Conservation (phyloP, 352 stramenopile species). For the Pythium brassicae region DNA sequence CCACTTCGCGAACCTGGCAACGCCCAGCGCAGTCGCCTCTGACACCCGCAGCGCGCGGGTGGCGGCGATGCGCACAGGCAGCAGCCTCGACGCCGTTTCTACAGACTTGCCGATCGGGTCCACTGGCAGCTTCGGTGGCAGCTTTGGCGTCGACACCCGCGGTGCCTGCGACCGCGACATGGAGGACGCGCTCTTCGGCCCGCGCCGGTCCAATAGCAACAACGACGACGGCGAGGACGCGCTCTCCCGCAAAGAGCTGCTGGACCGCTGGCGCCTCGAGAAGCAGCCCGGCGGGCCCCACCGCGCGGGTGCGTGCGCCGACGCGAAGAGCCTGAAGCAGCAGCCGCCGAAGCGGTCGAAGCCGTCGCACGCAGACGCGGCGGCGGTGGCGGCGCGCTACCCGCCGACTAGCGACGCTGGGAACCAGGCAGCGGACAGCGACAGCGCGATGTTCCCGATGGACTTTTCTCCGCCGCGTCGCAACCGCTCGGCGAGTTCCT, state of each 20-base stretch:
- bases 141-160: background rate
- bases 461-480: slow-evolving; percentile 20
- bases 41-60: background rate
- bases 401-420: too few relatives aligned
- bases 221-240: slow-evolving; percentile 4
- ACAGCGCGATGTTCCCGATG: slow-evolving; percentile 6
- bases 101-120: slow-evolving; percentile 4
- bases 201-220: slow-evolving; percentile 5
- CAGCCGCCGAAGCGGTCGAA: slow-evolving; percentile 15
- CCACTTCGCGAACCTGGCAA: slow-evolving; percentile 55
- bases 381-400: too few relatives aligned
- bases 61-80: slow-evolving; percentile 4
- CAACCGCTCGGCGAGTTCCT: slow-evolving; percentile 11
- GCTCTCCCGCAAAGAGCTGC: slow-evolving; percentile 19
- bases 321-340: slow-evolving; percentile 5
- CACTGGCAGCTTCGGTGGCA: background rate
- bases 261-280: slow-evolving; percentile 18
- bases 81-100: slow-evolving; percentile 5
- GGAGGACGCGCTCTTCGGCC: slow-evolving; percentile 17
- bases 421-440: slow-evolving; percentile 16
- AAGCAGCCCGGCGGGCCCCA: slow-evolving; percentile 5
- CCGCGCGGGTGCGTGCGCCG: slow-evolving; percentile 2
- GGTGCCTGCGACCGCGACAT: slow-evolving; percentile 9
- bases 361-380: slow-evolving; percentile 13
- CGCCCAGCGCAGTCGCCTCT: slow-evolving; percentile 17